A percentile compares a stretch with the other conserved stretches of the same genome.
Conservation (phyloP, 352 stramenopile genomes). For the Pythium grandisporangium region DNA sequence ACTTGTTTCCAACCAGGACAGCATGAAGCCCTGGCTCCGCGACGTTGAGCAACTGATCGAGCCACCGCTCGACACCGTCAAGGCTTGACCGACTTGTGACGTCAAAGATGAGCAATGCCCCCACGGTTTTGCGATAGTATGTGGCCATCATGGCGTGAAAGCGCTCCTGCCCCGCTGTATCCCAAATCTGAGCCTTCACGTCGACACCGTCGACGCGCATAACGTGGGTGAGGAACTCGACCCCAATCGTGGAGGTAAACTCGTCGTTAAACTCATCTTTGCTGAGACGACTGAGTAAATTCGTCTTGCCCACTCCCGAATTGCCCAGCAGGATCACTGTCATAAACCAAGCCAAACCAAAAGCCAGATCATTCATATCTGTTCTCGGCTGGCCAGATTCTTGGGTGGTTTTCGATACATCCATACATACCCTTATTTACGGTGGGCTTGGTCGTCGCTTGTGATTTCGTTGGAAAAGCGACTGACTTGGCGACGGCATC, state of each 20-base stretch:
- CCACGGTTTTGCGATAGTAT: slow-evolving; percentile 80
- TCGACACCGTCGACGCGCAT: slow-evolving; percentile 53
- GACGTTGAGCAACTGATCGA: slow-evolving; percentile 65
- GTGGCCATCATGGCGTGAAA: slow-evolving; percentile 87
- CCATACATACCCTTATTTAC: slow-evolving; percentile 73
- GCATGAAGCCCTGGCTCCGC: slow-evolving; percentile 59
- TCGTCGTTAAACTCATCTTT: slow-evolving; percentile 80
- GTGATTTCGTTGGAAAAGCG: slow-evolving; percentile 11
- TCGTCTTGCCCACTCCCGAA: slow-evolving; percentile 81
- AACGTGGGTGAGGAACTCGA: slow-evolving; percentile 84
- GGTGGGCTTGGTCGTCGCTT: slow-evolving; percentile 22
- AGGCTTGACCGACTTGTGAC: slow-evolving; percentile 46
- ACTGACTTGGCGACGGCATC: neutral
- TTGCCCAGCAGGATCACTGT: slow-evolving; percentile 74
- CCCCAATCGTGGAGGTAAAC: slow-evolving; percentile 78
- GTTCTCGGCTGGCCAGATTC: no score
- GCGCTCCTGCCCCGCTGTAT: slow-evolving; percentile 79
- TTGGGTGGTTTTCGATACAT: no score
- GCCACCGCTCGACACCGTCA: slow-evolving; percentile 49
- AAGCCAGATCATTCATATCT: neutral
- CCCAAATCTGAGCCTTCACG: slow-evolving; percentile 86
- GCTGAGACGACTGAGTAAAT: slow-evolving; percentile 69
- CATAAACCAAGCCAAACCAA: neutral
- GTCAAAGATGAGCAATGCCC: slow-evolving; percentile 74
- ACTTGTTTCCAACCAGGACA: slow-evolving; percentile 72